phyloP scores from a whole-genome alignment of 495 filamentous ascomycete species.

The Aspergillus cristatus region DNA sequence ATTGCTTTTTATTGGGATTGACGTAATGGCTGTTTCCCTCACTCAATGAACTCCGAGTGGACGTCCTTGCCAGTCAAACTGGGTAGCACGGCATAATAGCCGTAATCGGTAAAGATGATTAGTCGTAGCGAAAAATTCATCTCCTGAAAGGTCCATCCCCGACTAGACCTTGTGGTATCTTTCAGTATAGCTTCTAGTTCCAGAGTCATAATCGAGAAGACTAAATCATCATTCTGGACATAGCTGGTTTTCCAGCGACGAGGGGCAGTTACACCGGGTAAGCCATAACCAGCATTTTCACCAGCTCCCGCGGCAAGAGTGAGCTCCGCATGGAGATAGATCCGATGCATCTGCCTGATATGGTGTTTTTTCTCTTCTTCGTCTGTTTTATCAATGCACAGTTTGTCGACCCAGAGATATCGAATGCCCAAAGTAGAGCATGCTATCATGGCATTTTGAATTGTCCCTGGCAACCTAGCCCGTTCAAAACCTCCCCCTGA shows the following conservation, averaged over 20 bases:
- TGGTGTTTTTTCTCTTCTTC: conserved; percentile 14
- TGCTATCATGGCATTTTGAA: conserved; percentile 16
- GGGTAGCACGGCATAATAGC: too few species aligned
- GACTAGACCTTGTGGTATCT: neutral
- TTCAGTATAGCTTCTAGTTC: neutral
- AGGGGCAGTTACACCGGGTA: conserved; percentile 8
- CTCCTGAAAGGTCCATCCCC: neutral
- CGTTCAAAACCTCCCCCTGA: neutral
- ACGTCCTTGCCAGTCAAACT: too few species aligned
- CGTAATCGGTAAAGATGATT: conserved; percentile 1
- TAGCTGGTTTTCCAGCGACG: neutral
- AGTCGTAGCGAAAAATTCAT: neutral
- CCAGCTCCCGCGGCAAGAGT: conserved; percentile 22
- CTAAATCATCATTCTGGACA: neutral
- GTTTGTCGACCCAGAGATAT: conserved; percentile 25
- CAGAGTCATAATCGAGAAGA: neutral
- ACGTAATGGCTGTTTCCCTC: too few species aligned
- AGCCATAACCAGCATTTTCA: conserved; percentile 6
- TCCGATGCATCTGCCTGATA: conserved; percentile 21
- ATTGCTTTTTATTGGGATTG: too few species aligned
- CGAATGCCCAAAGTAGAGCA: conserved; percentile 6
- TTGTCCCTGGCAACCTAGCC: conserved; percentile 1
- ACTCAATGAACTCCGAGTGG: too few species aligned
- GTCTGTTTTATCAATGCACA: conserved; percentile 28
- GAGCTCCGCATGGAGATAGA: conserved; percentile 22